phyloP scores from a whole-genome alignment of 2,329 filamentous ascomycete species.

The Tolypocladium paradoxum region DNA sequence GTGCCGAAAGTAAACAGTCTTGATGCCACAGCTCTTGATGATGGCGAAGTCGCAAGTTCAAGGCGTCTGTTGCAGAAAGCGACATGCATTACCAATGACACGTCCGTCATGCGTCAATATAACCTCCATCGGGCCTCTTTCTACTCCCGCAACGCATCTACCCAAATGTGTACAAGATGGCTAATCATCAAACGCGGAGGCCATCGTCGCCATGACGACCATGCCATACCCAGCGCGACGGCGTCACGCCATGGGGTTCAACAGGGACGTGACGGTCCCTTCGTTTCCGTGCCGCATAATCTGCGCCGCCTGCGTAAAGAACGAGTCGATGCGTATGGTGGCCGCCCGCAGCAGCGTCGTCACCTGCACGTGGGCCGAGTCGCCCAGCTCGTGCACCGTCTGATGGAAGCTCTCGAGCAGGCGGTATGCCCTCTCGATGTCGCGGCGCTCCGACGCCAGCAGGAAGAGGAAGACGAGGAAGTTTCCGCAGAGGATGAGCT shows the following conservation, averaged over 20 bases:
- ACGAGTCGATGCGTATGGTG: slow-evolving; percentile 26
- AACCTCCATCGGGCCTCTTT: too few species aligned
- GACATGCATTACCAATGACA: background rate
- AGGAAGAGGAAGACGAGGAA: slow-evolving; percentile 38
- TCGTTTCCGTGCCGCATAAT: slow-evolving; percentile 19
- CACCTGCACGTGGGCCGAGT: slow-evolving; percentile 18
- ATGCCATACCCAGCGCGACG: slow-evolving; percentile 10
- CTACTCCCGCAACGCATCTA: background rate
- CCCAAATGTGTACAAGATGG: background rate
- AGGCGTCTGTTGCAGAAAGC: background rate
- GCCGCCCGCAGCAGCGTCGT: slow-evolving; percentile 23
- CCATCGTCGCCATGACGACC: background rate
- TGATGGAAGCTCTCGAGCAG: slow-evolving; percentile 25
- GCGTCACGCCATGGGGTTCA: slow-evolving; percentile 40
- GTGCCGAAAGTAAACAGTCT: background rate
- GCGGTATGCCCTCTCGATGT: slow-evolving; percentile 24
- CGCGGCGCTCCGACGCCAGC: slow-evolving; percentile 23
- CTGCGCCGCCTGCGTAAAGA: slow-evolving; percentile 25
- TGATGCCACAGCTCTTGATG: too few species aligned
- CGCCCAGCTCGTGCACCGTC: slow-evolving; percentile 22
- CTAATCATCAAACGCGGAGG: background rate
- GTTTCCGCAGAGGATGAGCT: slow-evolving; percentile 35
- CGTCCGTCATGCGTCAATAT: too few species aligned
- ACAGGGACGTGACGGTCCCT: slow-evolving; percentile 36
- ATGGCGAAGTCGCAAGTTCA: too few species aligned